Evolutionary conservation across 176 grass and related monocot species (phyloP), one percentile per base, ranked within the genome.

Genomic region (Triticum timopheevii): DNA sequence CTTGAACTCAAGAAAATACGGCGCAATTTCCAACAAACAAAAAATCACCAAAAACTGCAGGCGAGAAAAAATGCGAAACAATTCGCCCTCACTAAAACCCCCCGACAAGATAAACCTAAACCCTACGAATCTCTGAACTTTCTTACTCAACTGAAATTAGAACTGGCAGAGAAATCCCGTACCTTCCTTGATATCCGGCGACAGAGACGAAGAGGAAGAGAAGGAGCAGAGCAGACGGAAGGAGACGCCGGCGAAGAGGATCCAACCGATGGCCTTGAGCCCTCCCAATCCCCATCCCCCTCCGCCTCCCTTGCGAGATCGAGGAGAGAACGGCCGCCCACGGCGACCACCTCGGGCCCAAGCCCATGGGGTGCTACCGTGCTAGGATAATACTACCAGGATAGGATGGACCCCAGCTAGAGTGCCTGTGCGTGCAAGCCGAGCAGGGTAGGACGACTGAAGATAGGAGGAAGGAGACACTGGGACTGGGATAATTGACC

Each of bases 181-280:
- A 94, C 86, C 92, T 86, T 88, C 20, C 16, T 47, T 31, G 47
- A 83, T 65, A 42, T 69, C 49, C 34, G 73, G 68, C 28, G 82
- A 19, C 36, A 52, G 44, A 4, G 65, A 33, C 19, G 75, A 77
- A 27, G 85, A 79, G 47, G 79, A 61, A 66, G 87, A 88, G 25
- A 81, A 62, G 59, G 85, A 94, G 85, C 82, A 94, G 70, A 97
- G 85, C 77, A 92, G 62, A 64, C 90, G 90, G 84, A 90, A 82
- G 66, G 86, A 66, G 87, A 92, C 20, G 63, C 70, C 90, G 10
- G 89, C 59, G 64, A 97, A 59, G 68, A 97, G 72, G 27, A 92
- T 72, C 80, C 59, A 97, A 40, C 84, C 87, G 35, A 88, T 70
- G 59, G 83, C 61, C 82, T 92, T 97, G 69, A 88, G 78, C 67